Evolutionary conservation across 176 grass and related monocot species (phyloP).

Genomic region (Hyparrhenia diplandra): DNA sequence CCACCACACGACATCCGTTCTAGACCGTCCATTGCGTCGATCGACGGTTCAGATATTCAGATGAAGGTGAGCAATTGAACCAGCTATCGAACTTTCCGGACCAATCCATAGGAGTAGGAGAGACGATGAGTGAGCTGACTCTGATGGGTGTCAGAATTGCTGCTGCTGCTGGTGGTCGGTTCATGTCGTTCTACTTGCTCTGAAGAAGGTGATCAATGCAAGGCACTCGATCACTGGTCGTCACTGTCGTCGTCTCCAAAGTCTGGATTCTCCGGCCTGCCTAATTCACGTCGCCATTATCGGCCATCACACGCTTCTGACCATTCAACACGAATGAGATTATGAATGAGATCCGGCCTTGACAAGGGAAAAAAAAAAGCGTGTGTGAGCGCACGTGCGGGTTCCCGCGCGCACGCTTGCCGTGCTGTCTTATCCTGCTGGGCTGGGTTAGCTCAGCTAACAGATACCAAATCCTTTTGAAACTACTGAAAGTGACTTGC

Average conservation of each 20-base stretch:
- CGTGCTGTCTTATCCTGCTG: slow-evolving; percentile 27
- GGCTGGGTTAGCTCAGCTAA: slow-evolving; percentile 35
- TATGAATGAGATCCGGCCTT: neutral
- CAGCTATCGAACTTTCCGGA: no score
- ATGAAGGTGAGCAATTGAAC: neutral
- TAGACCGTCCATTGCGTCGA: neutral
- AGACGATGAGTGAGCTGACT: neutral
- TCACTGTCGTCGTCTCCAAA: slow-evolving; percentile 23
- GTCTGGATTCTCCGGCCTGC: slow-evolving; percentile 8
- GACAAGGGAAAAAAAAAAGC: neutral
- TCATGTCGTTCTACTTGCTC: neutral
- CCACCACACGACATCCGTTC: neutral
- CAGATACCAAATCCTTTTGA: slow-evolving; percentile 38
- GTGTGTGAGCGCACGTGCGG: slow-evolving; percentile 25
- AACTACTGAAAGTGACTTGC: slow-evolving; percentile 28
- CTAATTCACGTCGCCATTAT: slow-evolving; percentile 8
- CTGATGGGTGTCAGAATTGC: neutral
- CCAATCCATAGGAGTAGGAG: no score
- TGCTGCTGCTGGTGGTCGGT: neutral
- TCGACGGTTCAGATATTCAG: neutral
- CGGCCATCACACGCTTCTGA: neutral
- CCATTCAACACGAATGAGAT: neutral
- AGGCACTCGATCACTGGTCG: slow-evolving; percentile 11
- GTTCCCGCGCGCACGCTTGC: neutral
- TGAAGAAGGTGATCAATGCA: neutral